Evolutionary conservation across 2,329 filamentous ascomycete genomes (phyloP).

Genomic region (Colletotrichum sp.): DNA sequence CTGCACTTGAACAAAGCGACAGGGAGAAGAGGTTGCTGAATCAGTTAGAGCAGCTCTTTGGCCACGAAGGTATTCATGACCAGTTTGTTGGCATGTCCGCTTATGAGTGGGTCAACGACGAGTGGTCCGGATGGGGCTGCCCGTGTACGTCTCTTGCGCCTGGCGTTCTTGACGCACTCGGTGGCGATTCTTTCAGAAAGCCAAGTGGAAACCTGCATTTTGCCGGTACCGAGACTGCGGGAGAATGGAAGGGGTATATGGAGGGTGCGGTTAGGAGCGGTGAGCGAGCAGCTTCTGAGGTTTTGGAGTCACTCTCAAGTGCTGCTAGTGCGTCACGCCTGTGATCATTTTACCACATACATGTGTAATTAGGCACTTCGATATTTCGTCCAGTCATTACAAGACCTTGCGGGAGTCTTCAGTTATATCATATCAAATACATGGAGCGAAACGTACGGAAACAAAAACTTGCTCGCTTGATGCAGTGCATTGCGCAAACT

Average conservation of each 20-base stretch:
- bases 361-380: background rate
- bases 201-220: slow-evolving; percentile 43
- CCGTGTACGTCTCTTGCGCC: slow-evolving; percentile 41
- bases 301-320: slow-evolving; percentile 21
- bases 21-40: slow-evolving; percentile 26
- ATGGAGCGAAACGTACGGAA: background rate
- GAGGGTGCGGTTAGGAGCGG: slow-evolving; percentile 59
- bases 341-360: background rate
- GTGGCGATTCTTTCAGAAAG: slow-evolving; percentile 35
- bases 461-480: background rate
- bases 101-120: slow-evolving; percentile 43
- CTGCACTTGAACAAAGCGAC: slow-evolving; percentile 22
- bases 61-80: background rate
- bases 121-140: slow-evolving; percentile 43
- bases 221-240: slow-evolving; percentile 57
- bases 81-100: slow-evolving; percentile 36
- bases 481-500: background rate
- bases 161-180: slow-evolving; percentile 38
- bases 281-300: slow-evolving; percentile 51
- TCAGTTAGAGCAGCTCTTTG: slow-evolving; percentile 31
- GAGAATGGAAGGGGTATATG: slow-evolving; percentile 63
- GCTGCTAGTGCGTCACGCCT: background rate
- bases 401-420: background rate
- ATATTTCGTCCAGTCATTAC: background rate
- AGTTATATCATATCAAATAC: background rate